Base-by-base conservation (phyloP, 2,329 filamentous ascomycete species). In the Arthroderma sp. region DNA sequence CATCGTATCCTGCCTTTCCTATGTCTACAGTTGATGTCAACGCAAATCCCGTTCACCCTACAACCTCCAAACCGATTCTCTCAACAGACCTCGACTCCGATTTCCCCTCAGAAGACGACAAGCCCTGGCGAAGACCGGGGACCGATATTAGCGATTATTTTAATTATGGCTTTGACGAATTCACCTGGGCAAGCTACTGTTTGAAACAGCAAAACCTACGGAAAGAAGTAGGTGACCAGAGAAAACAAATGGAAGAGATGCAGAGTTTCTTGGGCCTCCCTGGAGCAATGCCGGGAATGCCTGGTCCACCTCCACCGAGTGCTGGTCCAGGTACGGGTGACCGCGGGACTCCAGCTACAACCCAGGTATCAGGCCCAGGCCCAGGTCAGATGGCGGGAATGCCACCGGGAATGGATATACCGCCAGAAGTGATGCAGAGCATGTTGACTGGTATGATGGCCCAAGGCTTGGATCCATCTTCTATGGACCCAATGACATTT, bases 111-210 rank as follows among this genome's bases (percentile, higher is more conserved):
- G 86, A 87, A 56, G 69, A 75, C 50, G 84, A 88, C 51, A 96
- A 95, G 63, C 88, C 89, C 11, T 98, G 91, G 91, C 81, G 91
- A 38, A 82, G 88, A 52, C 91, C 91, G 0, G 91, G 91, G 39
- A 88, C 89, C 7, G 91, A 98, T 58, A 78, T 94, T 44, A 91
- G 84, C 48, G 91, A 98, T 62, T 96, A 94, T 68, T 96, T 96
- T 76, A 96, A 96, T 70, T 96, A 96, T 65, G 89, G 89, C 47
- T 96, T 96, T 59, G 89, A 96, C 66, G 89, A 96, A 65, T 96
- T 95, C 65, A 94, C 88, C 1, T 98, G 91, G 91, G 84, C 88
- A 4, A 77, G 88, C 44, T 98, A 98, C 62, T 87, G 88, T 30
- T 72, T 86, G 48, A 93, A 94, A 58, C 91, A 96, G 62, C 80